Evolutionary conservation across 768 basidiomycete species (phyloP), one percentile per base, ranked within the genome.

Genomic region (Pilatotrama ljubarskyi): DNA sequence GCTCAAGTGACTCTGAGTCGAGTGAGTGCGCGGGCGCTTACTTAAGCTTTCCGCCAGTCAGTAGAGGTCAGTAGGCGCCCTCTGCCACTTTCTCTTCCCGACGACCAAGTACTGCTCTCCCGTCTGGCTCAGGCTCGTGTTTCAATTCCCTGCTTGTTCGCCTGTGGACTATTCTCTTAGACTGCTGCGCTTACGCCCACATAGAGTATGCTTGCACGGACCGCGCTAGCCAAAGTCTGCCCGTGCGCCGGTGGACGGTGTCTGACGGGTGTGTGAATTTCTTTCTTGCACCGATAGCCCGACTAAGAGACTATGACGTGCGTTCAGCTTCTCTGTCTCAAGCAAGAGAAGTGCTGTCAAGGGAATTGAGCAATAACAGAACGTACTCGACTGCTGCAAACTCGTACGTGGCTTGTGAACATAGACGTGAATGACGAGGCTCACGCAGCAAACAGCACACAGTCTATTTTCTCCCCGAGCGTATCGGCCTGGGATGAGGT

Each of bases 401-500:
- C 42, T 35, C 38, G 52, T 60, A 43, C 46, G 59, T 50, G 11
- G 5, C 25, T 17, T 17, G 2, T 0, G 18, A 22, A 32, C 26
- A 17, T 37, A n/a, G 13, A 29, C 8, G 25, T n/a, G 5, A n/a
- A 1, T 26, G 17, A 25, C n/a, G n/a, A 11, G 7, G n/a, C 20
- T 1, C 18, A 8, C 18, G 8, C 26, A 40, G 14, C 24, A n/a
- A 32, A 5, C 50, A 62, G 55, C 17, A 20, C 61, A 5, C 60
- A 63, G 41, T 68, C 72, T 10, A 67, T 74, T 22, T 74, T 73
- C 55, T 69, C 70, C 14, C 44, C 69, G 2, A 18, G 63, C 15
- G 61, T 47, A 8, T 68, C 79, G 24, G 74, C 79, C 10, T 84
- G 83, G 84, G 82, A 82, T 51, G 77, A 80, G 49, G 77, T 86